Evolutionary conservation across 192 early-diverging fungal species (phyloP).

Genomic region (Entophlyctis luteolus): DNA sequence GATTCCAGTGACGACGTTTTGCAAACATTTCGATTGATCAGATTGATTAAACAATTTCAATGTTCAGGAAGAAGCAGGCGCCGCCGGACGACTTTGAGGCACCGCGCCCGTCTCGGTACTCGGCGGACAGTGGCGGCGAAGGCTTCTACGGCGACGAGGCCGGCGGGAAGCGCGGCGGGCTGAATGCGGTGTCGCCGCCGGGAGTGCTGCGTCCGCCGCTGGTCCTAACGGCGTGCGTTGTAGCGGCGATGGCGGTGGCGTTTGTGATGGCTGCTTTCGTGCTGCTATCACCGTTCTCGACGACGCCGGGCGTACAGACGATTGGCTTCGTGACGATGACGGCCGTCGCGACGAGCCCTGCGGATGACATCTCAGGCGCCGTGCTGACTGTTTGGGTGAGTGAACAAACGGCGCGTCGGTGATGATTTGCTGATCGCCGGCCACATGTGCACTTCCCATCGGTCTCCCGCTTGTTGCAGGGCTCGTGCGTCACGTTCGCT

Average conservation of each 20-base stretch:
- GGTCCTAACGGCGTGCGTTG: neutral
- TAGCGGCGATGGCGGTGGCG: neutral
- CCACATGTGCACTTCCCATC: neutral
- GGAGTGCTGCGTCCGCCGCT: neutral
- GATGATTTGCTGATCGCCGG: neutral
- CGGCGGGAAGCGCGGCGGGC: neutral
- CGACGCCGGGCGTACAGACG: neutral
- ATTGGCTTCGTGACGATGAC: conserved; percentile 1
- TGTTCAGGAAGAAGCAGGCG: too few species aligned
- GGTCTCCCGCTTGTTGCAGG: neutral
- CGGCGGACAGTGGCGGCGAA: neutral
- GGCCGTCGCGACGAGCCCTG: neutral
- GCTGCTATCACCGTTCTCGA: conserved; percentile 9
- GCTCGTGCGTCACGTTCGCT: conserved; percentile 7
- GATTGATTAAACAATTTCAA: too few species aligned
- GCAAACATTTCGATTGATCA: neutral
- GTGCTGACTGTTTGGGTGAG: conserved; percentile 18
- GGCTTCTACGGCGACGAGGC: neutral
- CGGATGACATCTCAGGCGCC: neutral
- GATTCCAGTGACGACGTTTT: neutral
- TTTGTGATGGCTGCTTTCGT: neutral
- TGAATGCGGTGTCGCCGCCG: neutral
- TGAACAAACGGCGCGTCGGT: neutral
- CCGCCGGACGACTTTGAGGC: too few species aligned
- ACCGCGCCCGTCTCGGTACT: neutral